Evolutionary conservation across 1,284 basidiomycete species (phyloP), one percentile per base, ranked within the genome.

Genomic region (Apiotrichum montevideense): DNA sequence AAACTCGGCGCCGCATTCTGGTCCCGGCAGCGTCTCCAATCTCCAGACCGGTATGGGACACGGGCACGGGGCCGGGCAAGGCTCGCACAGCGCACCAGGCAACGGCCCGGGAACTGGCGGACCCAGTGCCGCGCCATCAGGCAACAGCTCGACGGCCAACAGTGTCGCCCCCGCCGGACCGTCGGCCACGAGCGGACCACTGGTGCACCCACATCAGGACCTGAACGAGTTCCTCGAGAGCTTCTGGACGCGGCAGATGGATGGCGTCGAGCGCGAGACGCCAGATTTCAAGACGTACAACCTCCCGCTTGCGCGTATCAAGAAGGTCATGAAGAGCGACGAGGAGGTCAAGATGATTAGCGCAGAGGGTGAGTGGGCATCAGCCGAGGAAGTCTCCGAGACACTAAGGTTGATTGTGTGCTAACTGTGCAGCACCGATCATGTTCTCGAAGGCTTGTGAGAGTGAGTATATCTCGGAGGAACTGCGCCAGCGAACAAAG

Each of bases 261-360:
- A 73, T 48, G 61, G 57, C 33, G 73, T 74, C 14, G 75, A 77
- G 61, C 60, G 65, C 52, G 72, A 71, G 52, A 70, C 63, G 46
- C 70, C 67, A 15, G 71, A 72, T 58, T 74, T 72, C 48, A 73
- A 71, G 65, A 70, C 64, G 33, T 73, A 71, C 62, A 67, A 64
- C 52, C 56, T 74, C 21, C 76, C 76, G 8, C 55, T 96, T 37
- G 92, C 92, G 13, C 81, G 92, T 70, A 95, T 96, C 67, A 96
- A 96, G 80, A 95, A 96, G 75, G 93, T 96, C 63, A 96, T 96
- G 90, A 96, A 96, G 81, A 92, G 87, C 73, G 92, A 96, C 79
- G 91, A 91, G 29, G 91, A 95, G 66, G 90, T 96, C 62, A 92
- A 91, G 90, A 96, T 95, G 92, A 95, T 96, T 67, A 90, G 90